These are phyloP conservation scores for Nemania bipapillata DNA, from an alignment of 2,329 filamentous ascomycete species.

Conservation along the genomic window DNA sequence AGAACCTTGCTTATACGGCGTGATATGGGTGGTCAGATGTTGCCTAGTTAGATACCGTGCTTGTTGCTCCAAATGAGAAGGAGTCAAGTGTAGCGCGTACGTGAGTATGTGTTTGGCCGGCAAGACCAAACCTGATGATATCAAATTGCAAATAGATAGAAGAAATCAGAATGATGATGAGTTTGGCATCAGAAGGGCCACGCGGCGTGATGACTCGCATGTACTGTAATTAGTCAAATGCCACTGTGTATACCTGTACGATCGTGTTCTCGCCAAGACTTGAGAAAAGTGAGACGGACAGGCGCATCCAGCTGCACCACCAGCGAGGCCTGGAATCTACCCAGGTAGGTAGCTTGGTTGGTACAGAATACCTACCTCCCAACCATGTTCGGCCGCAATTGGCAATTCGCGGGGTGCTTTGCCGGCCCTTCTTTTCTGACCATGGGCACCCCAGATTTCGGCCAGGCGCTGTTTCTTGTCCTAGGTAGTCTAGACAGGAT, in stretches of 20 bases:
- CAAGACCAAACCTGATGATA: not conserved
- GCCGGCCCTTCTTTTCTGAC: constrained; percentile 7
- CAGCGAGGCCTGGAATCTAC: not conserved
- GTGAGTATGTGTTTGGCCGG: not conserved
- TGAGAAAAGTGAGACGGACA: not conserved
- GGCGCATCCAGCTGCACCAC: not conserved
- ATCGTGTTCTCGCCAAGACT: constrained; percentile 1
- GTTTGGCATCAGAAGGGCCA: not conserved
- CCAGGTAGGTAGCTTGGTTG: not conserved
- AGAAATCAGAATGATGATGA: not conserved
- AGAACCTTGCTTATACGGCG: not conserved
- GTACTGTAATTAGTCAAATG: constrained; percentile 5
- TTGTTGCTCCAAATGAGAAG: not conserved
- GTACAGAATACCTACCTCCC: not conserved
- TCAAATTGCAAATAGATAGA: not conserved
- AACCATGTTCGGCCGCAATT: not conserved
- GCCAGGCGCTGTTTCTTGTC: constrained; percentile 1
- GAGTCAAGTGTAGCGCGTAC: constrained; percentile 3
- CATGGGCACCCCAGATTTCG: constrained; percentile 27
- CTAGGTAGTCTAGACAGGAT: constrained; percentile 6
- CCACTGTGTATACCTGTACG: not conserved
- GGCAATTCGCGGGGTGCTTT: constrained; percentile 1
- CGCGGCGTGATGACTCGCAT: constrained; percentile 17
- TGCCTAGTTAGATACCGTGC: not conserved
- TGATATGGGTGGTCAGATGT: constrained; percentile 17